Evolutionary conservation across 805 yeast genomes (phyloP).

Genomic region (Novakomyces olei): DNA sequence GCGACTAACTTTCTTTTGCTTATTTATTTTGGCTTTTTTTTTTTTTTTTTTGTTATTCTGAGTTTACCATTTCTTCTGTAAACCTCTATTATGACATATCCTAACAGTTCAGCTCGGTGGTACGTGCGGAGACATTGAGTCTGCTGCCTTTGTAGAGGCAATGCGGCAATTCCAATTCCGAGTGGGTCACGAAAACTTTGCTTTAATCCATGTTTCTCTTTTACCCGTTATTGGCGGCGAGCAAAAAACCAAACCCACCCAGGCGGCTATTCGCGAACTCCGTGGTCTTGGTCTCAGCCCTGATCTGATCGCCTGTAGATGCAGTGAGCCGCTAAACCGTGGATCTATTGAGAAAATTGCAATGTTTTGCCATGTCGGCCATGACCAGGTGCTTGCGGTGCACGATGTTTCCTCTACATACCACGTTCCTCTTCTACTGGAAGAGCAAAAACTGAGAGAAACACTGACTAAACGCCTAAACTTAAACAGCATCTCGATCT

Average conservation of each 20-base stretch:
- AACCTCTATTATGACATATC: too few relatives aligned
- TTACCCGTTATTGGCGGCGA: slow-evolving; percentile 98
- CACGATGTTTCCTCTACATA: slow-evolving; percentile 93
- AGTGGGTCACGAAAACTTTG: slow-evolving; percentile 83
- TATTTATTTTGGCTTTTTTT: too few relatives aligned
- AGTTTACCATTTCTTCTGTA: too few relatives aligned
- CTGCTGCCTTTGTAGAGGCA: slow-evolving; percentile 98
- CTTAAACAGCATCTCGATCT: slow-evolving; percentile 27
- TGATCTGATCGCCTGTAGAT: slow-evolving; percentile 95
- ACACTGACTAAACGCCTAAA: slow-evolving; percentile 48
- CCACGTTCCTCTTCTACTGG: slow-evolving; percentile 81
- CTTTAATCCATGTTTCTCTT: slow-evolving; percentile 84
- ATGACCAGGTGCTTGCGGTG: slow-evolving; percentile 92
- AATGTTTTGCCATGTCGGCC: slow-evolving; percentile 97
- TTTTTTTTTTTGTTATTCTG: too few relatives aligned
- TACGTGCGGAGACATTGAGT: slow-evolving; percentile 96
- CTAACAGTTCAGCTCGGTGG: slow-evolving; percentile 93
- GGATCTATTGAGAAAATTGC: slow-evolving; percentile 89
- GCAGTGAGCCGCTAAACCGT: slow-evolving; percentile 56
- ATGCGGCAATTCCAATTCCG: slow-evolving; percentile 96
- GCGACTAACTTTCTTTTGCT: too few relatives aligned
- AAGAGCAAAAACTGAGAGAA: slow-evolving; percentile 65
- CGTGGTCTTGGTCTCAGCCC: slow-evolving; percentile 88
- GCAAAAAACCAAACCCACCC: slow-evolving; percentile 98
- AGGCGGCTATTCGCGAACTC: slow-evolving; percentile 93